These are phyloP conservation scores for Diaporthe destruens DNA, from an alignment of 2,329 filamentous ascomycete species.

Conservation along the genomic window DNA sequence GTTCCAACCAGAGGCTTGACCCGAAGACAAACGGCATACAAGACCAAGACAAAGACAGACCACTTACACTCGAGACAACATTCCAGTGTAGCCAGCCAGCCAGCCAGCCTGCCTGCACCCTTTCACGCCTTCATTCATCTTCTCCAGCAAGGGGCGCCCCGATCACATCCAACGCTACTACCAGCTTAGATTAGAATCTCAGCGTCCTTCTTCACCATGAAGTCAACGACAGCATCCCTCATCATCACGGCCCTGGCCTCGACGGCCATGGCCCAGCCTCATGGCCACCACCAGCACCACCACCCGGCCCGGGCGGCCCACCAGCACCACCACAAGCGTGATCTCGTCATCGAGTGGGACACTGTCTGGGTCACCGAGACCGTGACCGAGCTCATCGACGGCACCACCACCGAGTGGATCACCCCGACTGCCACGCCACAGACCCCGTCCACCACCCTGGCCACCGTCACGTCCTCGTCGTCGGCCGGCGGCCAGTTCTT, in stretches of 20 bases:
- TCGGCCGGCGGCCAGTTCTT: constrained; percentile 49
- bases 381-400: constrained; percentile 63
- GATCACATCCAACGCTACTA: constrained; percentile 12
- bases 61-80: constrained; percentile 9
- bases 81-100: constrained; percentile 21
- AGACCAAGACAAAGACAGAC: constrained; percentile 34
- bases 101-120: constrained; percentile 27
- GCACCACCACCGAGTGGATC: constrained; percentile 61
- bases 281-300: constrained; percentile 52
- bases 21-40: constrained; percentile 27
- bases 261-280: constrained; percentile 64
- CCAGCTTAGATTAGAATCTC: constrained; percentile 26
- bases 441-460: constrained; percentile 43
- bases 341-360: constrained; percentile 59
- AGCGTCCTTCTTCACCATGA: constrained; percentile 52
- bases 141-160: constrained; percentile 15
- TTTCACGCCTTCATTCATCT: constrained; percentile 40
- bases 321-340: constrained; percentile 57
- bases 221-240: constrained; percentile 53
- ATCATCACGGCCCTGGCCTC: constrained; percentile 59
- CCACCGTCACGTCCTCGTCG: constrained; percentile 44
- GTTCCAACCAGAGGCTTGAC: constrained; percentile 27
- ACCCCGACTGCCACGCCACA: constrained; percentile 48
- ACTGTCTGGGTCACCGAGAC: constrained; percentile 65
- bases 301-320: constrained; percentile 49